These are phyloP conservation scores for Xylariaceae sp. DNA, from an alignment of 2,329 filamentous ascomycete genomes.

Conservation along the genomic window DNA sequence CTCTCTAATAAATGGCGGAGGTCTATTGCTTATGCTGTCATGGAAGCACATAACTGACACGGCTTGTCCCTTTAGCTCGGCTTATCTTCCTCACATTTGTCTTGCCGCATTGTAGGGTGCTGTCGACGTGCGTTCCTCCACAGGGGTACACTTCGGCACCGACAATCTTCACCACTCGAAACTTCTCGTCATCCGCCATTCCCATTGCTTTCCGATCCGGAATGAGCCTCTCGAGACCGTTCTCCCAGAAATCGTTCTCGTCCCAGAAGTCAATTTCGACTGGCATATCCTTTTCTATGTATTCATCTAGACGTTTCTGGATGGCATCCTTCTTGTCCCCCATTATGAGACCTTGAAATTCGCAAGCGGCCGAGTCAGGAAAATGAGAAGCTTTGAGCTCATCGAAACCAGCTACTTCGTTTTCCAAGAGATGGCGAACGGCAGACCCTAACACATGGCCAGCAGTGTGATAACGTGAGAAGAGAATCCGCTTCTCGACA, in stretches of 20 bases:
- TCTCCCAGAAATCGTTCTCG: conserved; percentile 54
- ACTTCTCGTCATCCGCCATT: conserved; percentile 45
- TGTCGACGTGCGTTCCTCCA: conserved; percentile 68
- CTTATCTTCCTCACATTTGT: conserved; percentile 64
- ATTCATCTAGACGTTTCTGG: conserved; percentile 57
- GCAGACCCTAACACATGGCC: conserved; percentile 69
- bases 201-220: conserved; percentile 40
- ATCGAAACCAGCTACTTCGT: conserved; percentile 49
- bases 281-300: conserved; percentile 49
- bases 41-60: conserved; percentile 45
- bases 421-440: conserved; percentile 53
- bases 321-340: conserved; percentile 59
- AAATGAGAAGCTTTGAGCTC: conserved; percentile 71
- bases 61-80: conserved; percentile 58
- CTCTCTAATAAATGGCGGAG: not conserved
- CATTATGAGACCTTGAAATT: conserved; percentile 65
- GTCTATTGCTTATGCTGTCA: conserved; percentile 4
- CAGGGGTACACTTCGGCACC: conserved; percentile 69
- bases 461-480: conserved; percentile 68
- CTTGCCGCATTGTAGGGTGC: conserved; percentile 53
- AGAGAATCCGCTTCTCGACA: conserved; percentile 52
- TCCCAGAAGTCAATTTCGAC: conserved; percentile 66
- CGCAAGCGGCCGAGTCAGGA: conserved; percentile 61
- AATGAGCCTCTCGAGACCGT: conserved; percentile 51
- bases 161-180: conserved; percentile 64